Conservation (phyloP, 1,284 basidiomycete species). For the Lentinula novae-zelandiae region DNA sequence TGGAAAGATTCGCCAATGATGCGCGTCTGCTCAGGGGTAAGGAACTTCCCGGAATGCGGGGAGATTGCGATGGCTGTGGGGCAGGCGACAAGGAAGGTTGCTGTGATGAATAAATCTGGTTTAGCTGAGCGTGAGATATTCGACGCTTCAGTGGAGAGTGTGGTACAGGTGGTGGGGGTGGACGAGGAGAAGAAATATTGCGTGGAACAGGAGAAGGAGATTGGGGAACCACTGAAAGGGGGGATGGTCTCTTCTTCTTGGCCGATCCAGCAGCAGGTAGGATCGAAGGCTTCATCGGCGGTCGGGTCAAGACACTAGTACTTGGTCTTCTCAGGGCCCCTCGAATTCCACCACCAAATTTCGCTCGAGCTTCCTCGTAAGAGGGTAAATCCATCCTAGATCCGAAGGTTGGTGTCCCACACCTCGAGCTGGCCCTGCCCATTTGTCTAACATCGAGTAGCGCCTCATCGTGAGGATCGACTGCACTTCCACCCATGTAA, state of each 20-base stretch:
- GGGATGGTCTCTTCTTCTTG: constrained; percentile 14
- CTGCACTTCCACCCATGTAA: background rate
- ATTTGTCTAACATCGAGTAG: constrained; percentile 22
- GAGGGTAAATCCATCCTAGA: constrained; percentile 42
- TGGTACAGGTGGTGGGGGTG: background rate
- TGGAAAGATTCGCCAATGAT: constrained; percentile 12
- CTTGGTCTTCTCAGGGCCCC: constrained; percentile 14
- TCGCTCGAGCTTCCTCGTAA: constrained; percentile 35
- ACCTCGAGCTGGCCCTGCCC: constrained; percentile 40
- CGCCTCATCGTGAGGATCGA: constrained; percentile 15
- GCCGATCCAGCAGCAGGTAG: background rate
- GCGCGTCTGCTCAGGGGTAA: constrained; percentile 11
- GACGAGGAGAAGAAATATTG: constrained; percentile 5
- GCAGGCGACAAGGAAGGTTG: constrained; percentile 1
- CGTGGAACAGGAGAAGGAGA: constrained; percentile 11
- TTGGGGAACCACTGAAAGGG: constrained; percentile 9
- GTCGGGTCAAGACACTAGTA: constrained; percentile 8
- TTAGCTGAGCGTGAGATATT: constrained; percentile 14
- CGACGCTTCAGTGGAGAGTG: constrained; percentile 7
- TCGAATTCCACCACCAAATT: constrained; percentile 32
- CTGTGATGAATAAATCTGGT: constrained; percentile 6
- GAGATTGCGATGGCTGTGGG: constrained; percentile 1
- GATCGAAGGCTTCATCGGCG: constrained; percentile 12
- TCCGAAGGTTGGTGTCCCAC: constrained; percentile 56
- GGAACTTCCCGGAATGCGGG: background rate